These are phyloP conservation scores for Dryadomyces quercivorus DNA, from an alignment of 2,329 filamentous ascomycete species.

Conservation along the genomic window DNA sequence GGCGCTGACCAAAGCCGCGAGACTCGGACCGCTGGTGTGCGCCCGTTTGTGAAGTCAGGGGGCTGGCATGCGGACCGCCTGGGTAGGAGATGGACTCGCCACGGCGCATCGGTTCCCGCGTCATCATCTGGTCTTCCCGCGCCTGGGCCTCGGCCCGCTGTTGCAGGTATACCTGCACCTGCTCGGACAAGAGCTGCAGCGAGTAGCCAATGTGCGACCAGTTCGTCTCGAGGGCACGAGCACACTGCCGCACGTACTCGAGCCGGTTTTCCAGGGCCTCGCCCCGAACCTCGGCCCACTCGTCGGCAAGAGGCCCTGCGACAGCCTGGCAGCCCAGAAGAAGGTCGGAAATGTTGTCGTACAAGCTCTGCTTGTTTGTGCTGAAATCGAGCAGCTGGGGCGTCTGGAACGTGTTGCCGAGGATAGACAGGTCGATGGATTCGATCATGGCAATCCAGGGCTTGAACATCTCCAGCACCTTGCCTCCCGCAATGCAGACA, in stretches of 20 bases:
- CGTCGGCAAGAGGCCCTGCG: conserved; percentile 82
- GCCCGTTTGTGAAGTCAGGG: background rate
- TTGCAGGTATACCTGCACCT: conserved; percentile 49
- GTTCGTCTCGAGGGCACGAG: conserved; percentile 72
- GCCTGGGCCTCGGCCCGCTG: conserved; percentile 31
- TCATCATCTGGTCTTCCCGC: conserved; percentile 32
- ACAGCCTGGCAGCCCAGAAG: conserved; percentile 80
- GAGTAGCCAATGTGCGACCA: conserved; percentile 82
- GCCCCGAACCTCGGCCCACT: conserved; percentile 88
- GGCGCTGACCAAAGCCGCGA: conserved; percentile 32
- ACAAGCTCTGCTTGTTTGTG: conserved; percentile 82
- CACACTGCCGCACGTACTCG: conserved; percentile 64
- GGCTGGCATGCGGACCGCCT: conserved; percentile 9
- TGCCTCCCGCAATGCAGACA: conserved; percentile 65
- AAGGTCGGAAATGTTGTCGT: conserved; percentile 86
- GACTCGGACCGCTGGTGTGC: conserved; percentile 47
- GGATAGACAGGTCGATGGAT: conserved; percentile 73
- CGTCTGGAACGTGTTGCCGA: conserved; percentile 69
- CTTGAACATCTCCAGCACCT: conserved; percentile 77
- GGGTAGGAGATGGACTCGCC: conserved; percentile 42
- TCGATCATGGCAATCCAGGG: conserved; percentile 85
- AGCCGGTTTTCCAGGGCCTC: conserved; percentile 81
- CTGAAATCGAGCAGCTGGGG: conserved; percentile 80
- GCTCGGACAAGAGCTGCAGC: conserved; percentile 74
- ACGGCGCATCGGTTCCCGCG: conserved; percentile 40